phyloP scores from a whole-genome alignment of 768 basidiomycete species.

The Boletus tylopilopsis region DNA sequence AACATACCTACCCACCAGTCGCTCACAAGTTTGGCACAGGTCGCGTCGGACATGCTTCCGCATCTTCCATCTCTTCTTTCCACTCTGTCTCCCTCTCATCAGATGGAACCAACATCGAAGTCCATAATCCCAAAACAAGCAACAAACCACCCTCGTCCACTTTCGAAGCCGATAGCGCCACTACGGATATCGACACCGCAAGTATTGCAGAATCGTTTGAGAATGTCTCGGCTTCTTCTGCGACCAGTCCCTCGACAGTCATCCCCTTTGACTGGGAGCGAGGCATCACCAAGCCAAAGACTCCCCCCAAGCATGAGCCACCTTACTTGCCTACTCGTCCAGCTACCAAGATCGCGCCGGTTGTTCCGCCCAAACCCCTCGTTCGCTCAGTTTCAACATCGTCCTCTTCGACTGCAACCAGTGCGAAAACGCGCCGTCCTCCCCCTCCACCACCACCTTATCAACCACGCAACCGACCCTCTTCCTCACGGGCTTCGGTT shows the following conservation, averaged over 20 bases:
- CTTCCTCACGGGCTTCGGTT: slow-evolving; percentile 37
- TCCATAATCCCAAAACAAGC: slow-evolving; percentile 1
- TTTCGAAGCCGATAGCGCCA: slow-evolving; percentile 37
- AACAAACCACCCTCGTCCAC: slow-evolving; percentile 45
- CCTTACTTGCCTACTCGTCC: slow-evolving; percentile 51
- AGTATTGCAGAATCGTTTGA: slow-evolving; percentile 75
- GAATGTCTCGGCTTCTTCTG: slow-evolving; percentile 53
- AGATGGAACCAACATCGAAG: slow-evolving; percentile 38
- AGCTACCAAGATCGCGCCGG: slow-evolving; percentile 12
- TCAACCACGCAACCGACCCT: slow-evolving; percentile 25
- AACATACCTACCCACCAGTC: slow-evolving; percentile 54
- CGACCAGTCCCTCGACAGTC: slow-evolving; percentile 50
- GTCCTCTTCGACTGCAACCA: slow-evolving; percentile 34
- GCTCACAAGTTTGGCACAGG: slow-evolving; percentile 32
- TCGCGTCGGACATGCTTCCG: slow-evolving; percentile 48
- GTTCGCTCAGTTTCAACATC: slow-evolving; percentile 34
- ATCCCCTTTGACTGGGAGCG: slow-evolving; percentile 50
- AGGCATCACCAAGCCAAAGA: slow-evolving; percentile 35
- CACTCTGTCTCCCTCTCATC: slow-evolving; percentile 81
- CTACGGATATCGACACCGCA: slow-evolving; percentile 44
- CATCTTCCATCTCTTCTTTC: slow-evolving; percentile 77
- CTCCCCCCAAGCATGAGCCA: slow-evolving; percentile 30
- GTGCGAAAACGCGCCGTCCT: slow-evolving; percentile 39
- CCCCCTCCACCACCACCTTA: slow-evolving; percentile 35
- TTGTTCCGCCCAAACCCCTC: slow-evolving; percentile 28